phyloP scores from a whole-genome alignment of 176 grass and related monocot genomes.

The Aechmea fasciata region DNA sequence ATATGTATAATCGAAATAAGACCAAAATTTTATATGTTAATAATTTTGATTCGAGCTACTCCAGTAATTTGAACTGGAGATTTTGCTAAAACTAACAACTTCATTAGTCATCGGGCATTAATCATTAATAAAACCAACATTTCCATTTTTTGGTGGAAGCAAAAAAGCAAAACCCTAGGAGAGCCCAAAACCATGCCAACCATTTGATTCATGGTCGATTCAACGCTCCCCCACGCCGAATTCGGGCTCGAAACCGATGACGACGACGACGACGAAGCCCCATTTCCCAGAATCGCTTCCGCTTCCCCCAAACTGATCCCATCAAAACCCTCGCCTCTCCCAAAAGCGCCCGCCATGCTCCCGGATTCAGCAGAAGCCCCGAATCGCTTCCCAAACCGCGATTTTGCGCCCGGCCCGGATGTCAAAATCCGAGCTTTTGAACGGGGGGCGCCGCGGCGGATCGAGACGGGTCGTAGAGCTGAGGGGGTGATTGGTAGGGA shows the following conservation, averaged over 20 bases:
- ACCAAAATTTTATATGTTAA: no score
- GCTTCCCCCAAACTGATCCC: constrained; percentile 1
- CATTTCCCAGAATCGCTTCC: constrained; percentile 14
- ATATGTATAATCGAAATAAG: no score
- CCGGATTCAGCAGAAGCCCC: constrained; percentile 1
- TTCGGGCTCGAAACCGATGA: neutral
- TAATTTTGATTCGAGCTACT: no score
- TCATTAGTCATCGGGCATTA: no score
- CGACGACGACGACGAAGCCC: neutral
- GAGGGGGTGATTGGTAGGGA: neutral
- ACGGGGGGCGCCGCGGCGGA: neutral
- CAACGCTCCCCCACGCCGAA: constrained; percentile 4
- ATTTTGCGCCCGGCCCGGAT: neutral
- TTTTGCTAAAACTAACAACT: no score
- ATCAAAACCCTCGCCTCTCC: neutral
- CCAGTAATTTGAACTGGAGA: no score
- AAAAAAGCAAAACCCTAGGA: neutral
- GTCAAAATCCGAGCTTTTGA: constrained; percentile 22
- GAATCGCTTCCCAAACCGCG: neutral
- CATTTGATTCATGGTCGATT: constrained; percentile 22
- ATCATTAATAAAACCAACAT: no score
- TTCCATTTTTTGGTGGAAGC: no score
- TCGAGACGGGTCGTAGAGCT: neutral
- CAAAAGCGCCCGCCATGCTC: constrained; percentile 20
- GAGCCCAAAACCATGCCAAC: constrained; percentile 10